Evolutionary conservation across 2,329 filamentous ascomycete species (phyloP), one percentile per base, ranked within the genome.

Genomic region (Biscogniauxia marginata): DNA sequence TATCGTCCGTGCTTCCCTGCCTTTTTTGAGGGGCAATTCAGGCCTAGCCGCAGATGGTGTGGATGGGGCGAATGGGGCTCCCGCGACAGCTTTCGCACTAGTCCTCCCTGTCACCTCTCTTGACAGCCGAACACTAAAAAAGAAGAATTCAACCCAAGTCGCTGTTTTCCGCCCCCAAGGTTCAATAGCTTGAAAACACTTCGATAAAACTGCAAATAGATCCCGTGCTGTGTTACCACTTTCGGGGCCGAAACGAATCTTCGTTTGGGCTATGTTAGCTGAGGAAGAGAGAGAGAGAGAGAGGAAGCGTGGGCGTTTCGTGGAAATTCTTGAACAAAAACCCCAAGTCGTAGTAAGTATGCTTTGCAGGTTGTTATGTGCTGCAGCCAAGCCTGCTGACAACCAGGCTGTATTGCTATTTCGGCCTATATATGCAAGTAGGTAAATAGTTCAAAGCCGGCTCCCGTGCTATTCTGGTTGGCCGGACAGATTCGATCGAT

Each of bases 301-400:
- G 30, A 39, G n/a, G 9, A 39, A n/a, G 5, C 30, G 30, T 39
- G 30, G 30, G 30, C n/a, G 13, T n/a, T 16, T 3, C 30, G 13
- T 16, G 30, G 30, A 16, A 51, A n/a, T 44, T 51, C 49, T 49
- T 30, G n/a, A 19, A 30, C 6, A n/a, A 47, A 24, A 49, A 20
- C 8, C 18, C 20, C 13, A 39, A 16, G 30, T 39, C 3, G 13
- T 39, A 25, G 24, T 25, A 25, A 25, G 44, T 46, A 46, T 46
- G 44, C 44, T 46, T 20, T 20, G 18, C 44, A 46, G 44, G 18
- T 34, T 30, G 24, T 47, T 49, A 21, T 34, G 54, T 50, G 54
- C 59, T 60, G 61, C 59, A 60, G 57, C 61, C 57, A 63, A 62
- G 59, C 49, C 57, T 50, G 20, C 47, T 55, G 46, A 54, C 48